Conservation (phyloP, 257 asterid genomes). For the Ehretia macrophylla region DNA sequence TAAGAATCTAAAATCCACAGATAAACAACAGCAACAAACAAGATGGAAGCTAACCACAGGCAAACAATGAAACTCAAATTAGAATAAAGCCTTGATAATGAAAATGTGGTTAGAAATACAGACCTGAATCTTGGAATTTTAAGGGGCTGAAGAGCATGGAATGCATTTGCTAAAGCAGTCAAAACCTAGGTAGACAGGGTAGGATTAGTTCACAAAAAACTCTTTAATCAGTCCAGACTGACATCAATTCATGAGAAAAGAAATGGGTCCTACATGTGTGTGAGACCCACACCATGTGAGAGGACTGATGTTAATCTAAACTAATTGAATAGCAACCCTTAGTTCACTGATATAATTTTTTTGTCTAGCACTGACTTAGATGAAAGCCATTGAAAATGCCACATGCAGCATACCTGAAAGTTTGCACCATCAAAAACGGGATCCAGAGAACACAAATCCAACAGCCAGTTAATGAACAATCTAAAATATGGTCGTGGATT, state of each 20-base stretch:
- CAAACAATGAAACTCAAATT: neutral
- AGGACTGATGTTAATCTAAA: too few relatives aligned
- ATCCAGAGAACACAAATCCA: slow-evolving; percentile 85
- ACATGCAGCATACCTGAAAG: slow-evolving; percentile 59
- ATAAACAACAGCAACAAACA: neutral
- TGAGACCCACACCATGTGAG: too few relatives aligned
- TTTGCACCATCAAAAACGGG: slow-evolving; percentile 93
- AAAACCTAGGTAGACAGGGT: slow-evolving; percentile 46
- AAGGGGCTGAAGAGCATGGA: slow-evolving; percentile 95
- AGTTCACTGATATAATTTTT: neutral
- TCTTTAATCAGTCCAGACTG: too few relatives aligned
- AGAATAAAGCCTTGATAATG: neutral
- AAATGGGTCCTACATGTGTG: too few relatives aligned
- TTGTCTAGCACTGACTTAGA: too few relatives aligned
- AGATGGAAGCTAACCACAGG: too few relatives aligned
- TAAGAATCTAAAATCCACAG: too few relatives aligned
- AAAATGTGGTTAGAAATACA: slow-evolving; percentile 5
- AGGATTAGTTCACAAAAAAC: too few relatives aligned
- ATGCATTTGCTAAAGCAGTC: slow-evolving; percentile 81
- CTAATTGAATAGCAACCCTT: too few relatives aligned
- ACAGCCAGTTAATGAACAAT: slow-evolving; percentile 82
- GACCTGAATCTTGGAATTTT: slow-evolving; percentile 96
- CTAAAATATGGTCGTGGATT: slow-evolving; percentile 94
- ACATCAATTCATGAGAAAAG: too few relatives aligned
- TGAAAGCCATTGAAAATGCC: slow-evolving; percentile 4